Conservation (phyloP, 1,284 basidiomycete species). For the Malassezia slooffiae region DNA sequence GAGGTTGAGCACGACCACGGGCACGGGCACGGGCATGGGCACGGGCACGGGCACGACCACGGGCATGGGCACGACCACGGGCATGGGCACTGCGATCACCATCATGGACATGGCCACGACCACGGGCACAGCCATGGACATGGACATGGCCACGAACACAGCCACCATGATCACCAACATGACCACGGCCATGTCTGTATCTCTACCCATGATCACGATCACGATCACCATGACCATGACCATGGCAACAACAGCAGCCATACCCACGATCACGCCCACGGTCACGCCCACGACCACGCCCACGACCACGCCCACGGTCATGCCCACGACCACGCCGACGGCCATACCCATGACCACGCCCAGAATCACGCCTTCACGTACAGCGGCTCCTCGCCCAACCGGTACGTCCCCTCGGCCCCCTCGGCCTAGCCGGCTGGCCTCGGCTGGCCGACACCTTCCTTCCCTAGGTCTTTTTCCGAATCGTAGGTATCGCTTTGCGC, state of each 20-base stretch:
- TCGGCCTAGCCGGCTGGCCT: no score
- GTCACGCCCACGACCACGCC: no score
- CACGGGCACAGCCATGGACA: constrained; percentile 14
- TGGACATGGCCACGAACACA: constrained; percentile 13
- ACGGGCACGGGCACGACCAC: constrained; percentile 12
- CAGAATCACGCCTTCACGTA: no score
- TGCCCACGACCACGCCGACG: no score
- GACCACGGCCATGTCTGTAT: constrained; percentile 9
- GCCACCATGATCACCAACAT: constrained; percentile 11
- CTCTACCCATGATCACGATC: constrained; percentile 10
- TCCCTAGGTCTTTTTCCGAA: no score
- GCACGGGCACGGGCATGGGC: constrained; percentile 1
- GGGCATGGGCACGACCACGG: constrained; percentile 15
- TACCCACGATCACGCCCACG: constrained; percentile 2
- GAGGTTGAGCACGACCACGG: constrained; percentile 18
- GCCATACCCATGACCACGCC: no score
- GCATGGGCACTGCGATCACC: constrained; percentile 6
- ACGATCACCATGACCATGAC: constrained; percentile 9
- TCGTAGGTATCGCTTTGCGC: no score
- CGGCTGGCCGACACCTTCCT: no score
- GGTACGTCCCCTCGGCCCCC: no score
- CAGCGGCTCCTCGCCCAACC: no score
- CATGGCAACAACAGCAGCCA: constrained; percentile 10
- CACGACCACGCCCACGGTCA: no score
- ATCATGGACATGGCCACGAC: constrained; percentile 12